Evolutionary conservation across 352 stramenopile species (phyloP), one percentile per base, ranked within the genome.

Genomic region (Peronosclerospora sorghi): DNA sequence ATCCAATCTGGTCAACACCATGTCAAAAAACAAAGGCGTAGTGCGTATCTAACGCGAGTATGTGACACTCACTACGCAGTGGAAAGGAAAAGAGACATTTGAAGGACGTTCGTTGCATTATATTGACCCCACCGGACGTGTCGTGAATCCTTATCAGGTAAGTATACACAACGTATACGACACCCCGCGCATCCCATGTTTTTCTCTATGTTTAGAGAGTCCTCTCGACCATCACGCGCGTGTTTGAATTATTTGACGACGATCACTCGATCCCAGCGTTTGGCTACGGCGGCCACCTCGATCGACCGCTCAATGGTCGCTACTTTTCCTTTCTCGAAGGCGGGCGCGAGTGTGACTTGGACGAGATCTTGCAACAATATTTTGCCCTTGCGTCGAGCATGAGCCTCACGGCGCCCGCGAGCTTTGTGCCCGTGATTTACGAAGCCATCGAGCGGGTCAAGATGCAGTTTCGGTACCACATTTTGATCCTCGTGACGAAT

Each of bases 401-500:
- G 38, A 60, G 78, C 46, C 63, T 88, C 5, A 82, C 65, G 8
- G 65, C 67, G 0, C 63, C 74, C 0, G 83, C 71, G 2, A 88
- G 80, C 45, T 90, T 68, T 56, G 59, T 55, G 41, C 83, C 56
- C 46, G 68, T 84, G 41, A 89, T 93, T 39, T 28, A 64, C 9
- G 51, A 86, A 51, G 51, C 80, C 18, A 81, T 88, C 36, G 56
- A 79, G 20, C 59, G 60, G 12, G 71, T 70, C 8, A 47, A 66
- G 30, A 58, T 54, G 37, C 59, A 66, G 1, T 45, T 51, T 5
- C 49, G 55, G 7, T 90, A 88, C 41, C 80, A 93, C 46, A 86
- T 93, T 19, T 62, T 93, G 32, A 74, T 93, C 15, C 82, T 93
- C 42, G 71, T 90, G 13, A 73, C 75, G 7, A 77, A 87, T 21